Percentiles rank a stretch among this genome's conserved stretches.
phyloP scores from a whole-genome alignment of 345 rosid species.

The Litchi chinensis region DNA sequence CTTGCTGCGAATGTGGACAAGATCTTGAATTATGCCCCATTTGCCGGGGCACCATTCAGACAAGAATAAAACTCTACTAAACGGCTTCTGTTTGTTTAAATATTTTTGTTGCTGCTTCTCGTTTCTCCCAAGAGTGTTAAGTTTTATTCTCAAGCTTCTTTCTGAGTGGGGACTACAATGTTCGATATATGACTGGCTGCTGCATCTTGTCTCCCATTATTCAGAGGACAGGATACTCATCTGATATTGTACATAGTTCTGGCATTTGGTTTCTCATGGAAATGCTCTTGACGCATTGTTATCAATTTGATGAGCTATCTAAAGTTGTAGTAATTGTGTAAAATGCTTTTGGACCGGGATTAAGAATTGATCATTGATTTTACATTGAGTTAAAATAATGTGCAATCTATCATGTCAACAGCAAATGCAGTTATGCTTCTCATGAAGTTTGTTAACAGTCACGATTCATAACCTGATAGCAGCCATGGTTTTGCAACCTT shows the following conservation, averaged over 20 bases:
- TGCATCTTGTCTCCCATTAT: not conserved
- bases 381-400: not conserved
- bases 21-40: slow-evolving; percentile 80
- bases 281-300: not conserved
- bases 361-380: not conserved
- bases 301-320: not conserved
- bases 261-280: not conserved
- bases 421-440: not conserved
- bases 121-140: not conserved
- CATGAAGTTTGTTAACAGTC: not conserved
- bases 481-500: not conserved
- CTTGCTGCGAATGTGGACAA: slow-evolving; percentile 86
- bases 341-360: not conserved
- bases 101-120: not conserved
- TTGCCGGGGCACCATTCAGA: slow-evolving; percentile 65
- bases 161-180: not conserved
- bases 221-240: not conserved
- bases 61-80: slow-evolving; percentile 88
- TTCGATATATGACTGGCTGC: slow-evolving; percentile 12
- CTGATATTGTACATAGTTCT: slow-evolving; percentile 7
- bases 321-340: not conserved
- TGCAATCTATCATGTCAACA: not conserved
- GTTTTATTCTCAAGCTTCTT: not conserved
- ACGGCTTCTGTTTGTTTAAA: not conserved
- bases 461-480: not conserved